These are phyloP conservation scores for Pleurozium schreberi DNA, from an alignment of 225 moss, liverwort and hornwort genomes.

Conservation along the genomic window DNA sequence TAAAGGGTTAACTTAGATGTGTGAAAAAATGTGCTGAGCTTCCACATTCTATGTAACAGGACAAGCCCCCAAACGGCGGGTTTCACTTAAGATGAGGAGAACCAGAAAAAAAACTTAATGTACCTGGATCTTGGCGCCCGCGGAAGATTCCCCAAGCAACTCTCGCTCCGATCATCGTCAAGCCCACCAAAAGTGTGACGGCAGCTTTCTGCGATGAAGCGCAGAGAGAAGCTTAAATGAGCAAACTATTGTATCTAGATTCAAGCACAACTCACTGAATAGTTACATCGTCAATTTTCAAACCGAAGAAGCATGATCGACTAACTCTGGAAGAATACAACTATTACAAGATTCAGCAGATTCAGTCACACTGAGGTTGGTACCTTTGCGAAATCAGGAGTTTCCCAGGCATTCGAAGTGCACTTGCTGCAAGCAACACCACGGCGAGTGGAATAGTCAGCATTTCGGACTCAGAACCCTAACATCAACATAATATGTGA, in stretches of 20 bases:
- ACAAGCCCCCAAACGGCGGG: background rate
- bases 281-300: too few species aligned
- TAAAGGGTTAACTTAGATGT: too few species aligned
- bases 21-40: background rate
- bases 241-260: background rate
- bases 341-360: background rate
- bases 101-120: background rate
- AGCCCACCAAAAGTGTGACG: background rate
- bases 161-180: background rate
- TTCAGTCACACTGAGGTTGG: too few species aligned
- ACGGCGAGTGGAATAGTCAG: background rate
- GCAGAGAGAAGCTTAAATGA: background rate
- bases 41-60: background rate
- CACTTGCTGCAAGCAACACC: background rate
- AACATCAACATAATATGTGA: background rate
- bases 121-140: background rate
- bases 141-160: background rate
- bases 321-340: too few species aligned
- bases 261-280: background rate
- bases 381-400: background rate
- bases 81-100: background rate
- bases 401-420: background rate
- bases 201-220: background rate
- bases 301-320: too few species aligned
- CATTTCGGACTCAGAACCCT: background rate